Base-by-base conservation (phyloP, 1,284 basidiomycete species). In the Ganoderma lingzhi region DNA sequence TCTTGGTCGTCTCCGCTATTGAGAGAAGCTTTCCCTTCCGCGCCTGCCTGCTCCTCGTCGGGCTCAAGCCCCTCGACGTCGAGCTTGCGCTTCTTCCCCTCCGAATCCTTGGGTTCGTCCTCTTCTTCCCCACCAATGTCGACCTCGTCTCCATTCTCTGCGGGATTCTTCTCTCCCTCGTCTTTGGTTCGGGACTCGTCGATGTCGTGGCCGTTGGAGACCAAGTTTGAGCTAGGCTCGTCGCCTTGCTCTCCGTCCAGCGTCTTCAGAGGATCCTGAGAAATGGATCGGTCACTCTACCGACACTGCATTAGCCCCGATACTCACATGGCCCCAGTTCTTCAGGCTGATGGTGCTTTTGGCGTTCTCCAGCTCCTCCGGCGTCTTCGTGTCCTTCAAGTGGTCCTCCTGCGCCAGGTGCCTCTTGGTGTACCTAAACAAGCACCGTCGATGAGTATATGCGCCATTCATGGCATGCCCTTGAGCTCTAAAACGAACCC, bases 311-410 rank as follows among this genome's bases (percentile, higher is more conserved):
- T 12, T 44, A 0, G 73, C 23, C 14, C 14, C 39, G 19, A 3
- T 42, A 28, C 80, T 70, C 62, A 81, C 81, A 72, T 82, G 80
- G 6, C 80, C 79, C 79, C 80, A 81, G 67, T 82, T 81, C 63
- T 78, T 80, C 63, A 82, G 63, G 62, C 80, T 81, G 65, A 79
- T 80, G 0, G 80, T 82, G 69, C 80, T 83, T 73, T 81, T 81
- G 19, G 78, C 73, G n/a, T 80, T 75, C 67, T 78, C 78, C 9
- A 81, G 74, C 70, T 81, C 77, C 53, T 77, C 77, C n/a, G 63
- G 73, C 3, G 79, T 81, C 73, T 81, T 83, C 3, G 77, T 82
- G 9, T 80, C 78, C 69, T 81, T 82, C 65, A 82, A 63, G 59
- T 79, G 77, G 44, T 76, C 78, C 61, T 82, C 80, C 64, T 82